phyloP scores from a whole-genome alignment of 108 stramenopile species.

The Nitzschia sp. region DNA sequence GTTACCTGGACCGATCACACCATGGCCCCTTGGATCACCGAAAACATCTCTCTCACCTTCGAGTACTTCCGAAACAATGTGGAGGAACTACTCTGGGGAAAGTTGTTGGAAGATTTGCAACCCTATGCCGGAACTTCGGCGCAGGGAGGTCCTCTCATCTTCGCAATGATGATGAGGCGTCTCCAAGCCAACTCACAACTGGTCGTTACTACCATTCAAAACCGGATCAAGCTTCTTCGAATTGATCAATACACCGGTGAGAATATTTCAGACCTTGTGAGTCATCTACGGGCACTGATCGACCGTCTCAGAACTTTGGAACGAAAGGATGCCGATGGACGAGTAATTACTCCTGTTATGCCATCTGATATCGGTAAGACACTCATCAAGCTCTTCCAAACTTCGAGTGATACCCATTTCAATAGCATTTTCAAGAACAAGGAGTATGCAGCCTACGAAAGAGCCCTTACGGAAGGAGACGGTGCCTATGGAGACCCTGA shows the following conservation, averaged over 20 bases:
- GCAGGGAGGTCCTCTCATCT: slow-evolving; percentile 5
- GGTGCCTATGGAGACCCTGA: slow-evolving; percentile 6
- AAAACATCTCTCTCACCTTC: slow-evolving; percentile 1
- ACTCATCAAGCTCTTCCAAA: slow-evolving; percentile 9
- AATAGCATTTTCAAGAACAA: slow-evolving; percentile 4
- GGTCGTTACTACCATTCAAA: neutral
- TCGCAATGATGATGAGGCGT: neutral
- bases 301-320: neutral
- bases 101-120: slow-evolving; percentile 1
- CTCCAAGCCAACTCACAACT: slow-evolving; percentile 13
- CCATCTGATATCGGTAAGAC: neutral
- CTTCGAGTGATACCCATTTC: neutral
- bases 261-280: neutral
- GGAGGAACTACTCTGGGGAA: slow-evolving; percentile 1
- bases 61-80: slow-evolving; percentile 9
- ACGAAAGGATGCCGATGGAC: neutral
- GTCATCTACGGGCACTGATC: neutral
- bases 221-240: neutral
- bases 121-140: neutral
- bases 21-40: neutral
- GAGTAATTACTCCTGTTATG: neutral
- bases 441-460: neutral
- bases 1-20: neutral
- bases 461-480: neutral
- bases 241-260: slow-evolving; percentile 13